Evolutionary conservation across 2,329 filamentous ascomycete genomes (phyloP).

Genomic region (Cladobotryum protrusum): DNA sequence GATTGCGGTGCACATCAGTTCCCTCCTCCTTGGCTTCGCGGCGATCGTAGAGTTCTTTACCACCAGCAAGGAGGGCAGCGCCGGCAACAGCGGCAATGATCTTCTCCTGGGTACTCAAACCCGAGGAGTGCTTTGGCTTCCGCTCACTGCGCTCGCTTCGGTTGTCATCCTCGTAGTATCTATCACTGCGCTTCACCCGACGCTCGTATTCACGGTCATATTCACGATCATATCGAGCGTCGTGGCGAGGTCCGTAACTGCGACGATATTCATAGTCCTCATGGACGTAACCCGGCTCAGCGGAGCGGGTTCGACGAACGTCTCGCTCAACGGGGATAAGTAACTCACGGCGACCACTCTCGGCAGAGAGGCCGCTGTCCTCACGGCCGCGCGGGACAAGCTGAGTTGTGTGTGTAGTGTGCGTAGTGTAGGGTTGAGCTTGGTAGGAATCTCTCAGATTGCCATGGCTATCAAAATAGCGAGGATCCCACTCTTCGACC

Average conservation of each 20-base stretch:
- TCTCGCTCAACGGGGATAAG: slow-evolving; percentile 61
- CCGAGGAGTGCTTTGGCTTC: slow-evolving; percentile 33
- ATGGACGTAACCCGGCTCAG: slow-evolving; percentile 54
- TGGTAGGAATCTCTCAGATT: background rate
- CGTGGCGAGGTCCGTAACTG: slow-evolving; percentile 44
- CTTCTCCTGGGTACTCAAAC: slow-evolving; percentile 56
- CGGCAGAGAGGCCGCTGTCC: slow-evolving; percentile 68
- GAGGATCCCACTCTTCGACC: slow-evolving; percentile 44
- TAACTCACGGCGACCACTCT: slow-evolving; percentile 80
- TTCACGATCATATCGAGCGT: slow-evolving; percentile 26
- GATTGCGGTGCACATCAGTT: slow-evolving; percentile 48
- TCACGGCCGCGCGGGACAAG: slow-evolving; percentile 50
- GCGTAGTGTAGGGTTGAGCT: background rate
- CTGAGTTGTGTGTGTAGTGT: slow-evolving; percentile 39
- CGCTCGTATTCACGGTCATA: slow-evolving; percentile 35
- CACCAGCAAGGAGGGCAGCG: slow-evolving; percentile 57
- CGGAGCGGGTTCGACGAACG: slow-evolving; percentile 57
- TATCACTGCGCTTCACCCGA: slow-evolving; percentile 40
- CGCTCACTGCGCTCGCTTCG: slow-evolving; percentile 21
- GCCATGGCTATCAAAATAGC: slow-evolving; percentile 39
- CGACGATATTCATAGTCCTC: slow-evolving; percentile 42
- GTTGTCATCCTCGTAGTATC: slow-evolving; percentile 55
- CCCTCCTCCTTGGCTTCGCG: slow-evolving; percentile 49
- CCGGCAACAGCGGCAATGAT: slow-evolving; percentile 61
- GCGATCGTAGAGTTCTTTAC: slow-evolving; percentile 61